Percentiles rank a stretch among this genome's conserved stretches.
Evolutionary conservation across 2,329 filamentous ascomycete species (phyloP).

Genomic region (Sclerotinia nivalis): DNA sequence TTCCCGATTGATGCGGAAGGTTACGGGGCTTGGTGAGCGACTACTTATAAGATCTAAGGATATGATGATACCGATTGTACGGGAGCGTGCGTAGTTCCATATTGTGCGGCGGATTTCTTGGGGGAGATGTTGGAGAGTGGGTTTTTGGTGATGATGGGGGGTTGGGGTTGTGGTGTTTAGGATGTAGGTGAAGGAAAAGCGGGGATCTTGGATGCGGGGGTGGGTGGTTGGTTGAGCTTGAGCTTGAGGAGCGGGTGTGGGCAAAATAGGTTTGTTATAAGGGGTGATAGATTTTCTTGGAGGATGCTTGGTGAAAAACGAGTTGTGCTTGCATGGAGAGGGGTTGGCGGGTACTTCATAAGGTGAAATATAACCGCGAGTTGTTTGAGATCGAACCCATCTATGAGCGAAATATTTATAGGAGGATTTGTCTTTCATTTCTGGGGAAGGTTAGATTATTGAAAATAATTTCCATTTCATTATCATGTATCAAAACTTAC

Average conservation of each 20-base stretch:
- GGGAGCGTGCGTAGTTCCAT: neutral
- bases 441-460: neutral
- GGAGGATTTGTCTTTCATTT: neutral
- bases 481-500: neutral
- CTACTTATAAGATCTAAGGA: neutral
- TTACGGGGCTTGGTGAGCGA: neutral
- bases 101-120: neutral
- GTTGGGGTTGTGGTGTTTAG: neutral
- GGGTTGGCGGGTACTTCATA: neutral
- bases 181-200: neutral
- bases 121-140: neutral
- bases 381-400: slow-evolving; percentile 3
- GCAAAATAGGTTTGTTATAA: no score
- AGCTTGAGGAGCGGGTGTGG: neutral
- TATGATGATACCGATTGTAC: neutral
- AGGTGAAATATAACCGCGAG: neutral
- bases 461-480: neutral
- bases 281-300: no score
- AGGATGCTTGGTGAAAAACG: neutral
- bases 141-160: neutral
- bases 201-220: neutral
- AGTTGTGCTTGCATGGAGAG: no score
- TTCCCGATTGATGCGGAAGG: neutral
- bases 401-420: neutral
- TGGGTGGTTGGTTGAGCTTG: neutral